Evolutionary conservation across 176 grass and related monocot genomes (phyloP), one percentile per base, ranked within the genome.

Genomic region (Ensete glaucum): DNA sequence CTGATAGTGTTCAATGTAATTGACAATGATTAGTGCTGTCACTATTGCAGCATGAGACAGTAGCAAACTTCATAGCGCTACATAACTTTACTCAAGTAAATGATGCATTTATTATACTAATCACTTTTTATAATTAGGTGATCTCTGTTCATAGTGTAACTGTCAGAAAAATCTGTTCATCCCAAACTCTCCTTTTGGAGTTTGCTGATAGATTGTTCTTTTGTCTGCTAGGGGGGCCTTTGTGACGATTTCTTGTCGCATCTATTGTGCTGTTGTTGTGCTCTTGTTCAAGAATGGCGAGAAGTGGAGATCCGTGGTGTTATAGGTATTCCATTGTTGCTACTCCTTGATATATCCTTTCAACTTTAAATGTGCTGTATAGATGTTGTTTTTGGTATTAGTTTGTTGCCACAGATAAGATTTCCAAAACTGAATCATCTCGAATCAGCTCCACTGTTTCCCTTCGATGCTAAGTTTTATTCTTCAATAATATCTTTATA

Each of bases 261-360:
- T 80, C 76, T 99, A 16, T 54, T 99, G 83, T 99, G 95, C 53
- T 99, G 95, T 64, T 99, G 95, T 67, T 99, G 95, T 16, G 95
- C 95, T 0, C 88, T 99, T 72, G 95, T 99, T 84, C 95, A 99
- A 82, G 91, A 99, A 89, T 99, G 95, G 95, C 91, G 91, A 0
- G 95, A 99, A 83, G 80, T 99, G 22, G 85, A 99, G 84, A 91
- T 99, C 55, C 86, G 91, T 52, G 85, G 84, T 11, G 78, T 78
- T 24, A 83, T 86, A 49, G 88, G 95, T 99, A 81, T 60, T 53
- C 8, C 0, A 25, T 11, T 73, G 54, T 43, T 20, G 66, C 25
- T 27, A 43, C 27, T 9, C 26, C 15, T 60, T 1, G 6, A n/a
- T 60, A 11, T 34, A 67, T 67, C 25, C 2, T 59, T 17, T 60